Percentiles rank a stretch among this genome's conserved stretches.
These are phyloP conservation scores for Boletus smithii DNA, from an alignment of 1,284 basidiomycete genomes.

Conservation along the genomic window DNA sequence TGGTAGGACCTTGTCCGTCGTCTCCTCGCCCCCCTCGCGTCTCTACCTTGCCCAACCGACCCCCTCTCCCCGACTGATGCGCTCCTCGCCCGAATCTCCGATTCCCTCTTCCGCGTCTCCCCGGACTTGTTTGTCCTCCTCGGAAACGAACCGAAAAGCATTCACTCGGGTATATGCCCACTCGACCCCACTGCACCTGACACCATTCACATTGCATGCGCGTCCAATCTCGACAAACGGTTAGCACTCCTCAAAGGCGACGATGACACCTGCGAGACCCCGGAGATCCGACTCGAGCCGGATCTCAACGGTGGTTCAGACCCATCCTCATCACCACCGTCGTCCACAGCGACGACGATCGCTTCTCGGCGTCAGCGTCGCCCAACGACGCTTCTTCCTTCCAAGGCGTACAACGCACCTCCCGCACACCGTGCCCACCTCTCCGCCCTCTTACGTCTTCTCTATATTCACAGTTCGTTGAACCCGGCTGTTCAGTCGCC, in stretches of 20 bases:
- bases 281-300: constrained; percentile 55
- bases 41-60: constrained; percentile 44
- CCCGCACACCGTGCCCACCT: constrained; percentile 56
- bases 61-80: constrained; percentile 46
- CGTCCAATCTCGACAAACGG: constrained; percentile 52
- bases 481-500: constrained; percentile 70
- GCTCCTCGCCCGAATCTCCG: constrained; percentile 48
- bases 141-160: constrained; percentile 49
- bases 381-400: constrained; percentile 52
- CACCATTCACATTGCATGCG: constrained; percentile 47
- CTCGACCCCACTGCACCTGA: constrained; percentile 51
- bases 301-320: constrained; percentile 26
- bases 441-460: constrained; percentile 64
- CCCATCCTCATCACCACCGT: constrained; percentile 19
- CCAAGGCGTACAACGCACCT: constrained; percentile 43
- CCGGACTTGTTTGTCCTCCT: constrained; percentile 48
- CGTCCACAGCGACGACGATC: constrained; percentile 4
- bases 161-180: constrained; percentile 38
- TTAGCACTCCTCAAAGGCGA: constrained; percentile 44
- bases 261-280: constrained; percentile 34
- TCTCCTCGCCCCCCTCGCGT: constrained; percentile 53
- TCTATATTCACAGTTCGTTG: constrained; percentile 69
- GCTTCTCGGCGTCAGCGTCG: constrained; percentile 28
- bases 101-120: constrained; percentile 59
- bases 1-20: constrained; percentile 63